Evolutionary conservation across 805 yeast genomes (phyloP).

Genomic region (Barnettozyma vustinii): DNA sequence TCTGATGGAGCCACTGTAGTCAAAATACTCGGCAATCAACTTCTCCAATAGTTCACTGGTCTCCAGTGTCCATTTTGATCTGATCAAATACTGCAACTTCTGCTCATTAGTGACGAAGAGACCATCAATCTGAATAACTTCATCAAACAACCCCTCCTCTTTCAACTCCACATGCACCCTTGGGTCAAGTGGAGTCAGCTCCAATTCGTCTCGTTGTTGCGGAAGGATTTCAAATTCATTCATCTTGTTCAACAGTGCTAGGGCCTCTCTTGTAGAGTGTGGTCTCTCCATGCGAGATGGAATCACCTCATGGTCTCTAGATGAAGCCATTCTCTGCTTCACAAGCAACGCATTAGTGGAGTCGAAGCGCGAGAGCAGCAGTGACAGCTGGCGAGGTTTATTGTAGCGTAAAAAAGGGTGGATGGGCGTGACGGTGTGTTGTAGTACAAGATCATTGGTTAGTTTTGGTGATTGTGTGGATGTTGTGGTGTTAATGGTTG

Average conservation of each 20-base stretch:
- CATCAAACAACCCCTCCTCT: background rate
- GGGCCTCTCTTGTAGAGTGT: background rate
- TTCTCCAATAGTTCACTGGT: background rate
- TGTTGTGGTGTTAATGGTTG: background rate
- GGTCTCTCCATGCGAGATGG: background rate
- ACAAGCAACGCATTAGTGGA: background rate
- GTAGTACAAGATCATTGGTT: background rate
- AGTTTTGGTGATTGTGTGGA: background rate
- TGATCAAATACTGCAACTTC: conserved; percentile 7
- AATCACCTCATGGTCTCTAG: background rate
- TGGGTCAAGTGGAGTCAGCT: background rate
- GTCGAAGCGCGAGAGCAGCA: background rate
- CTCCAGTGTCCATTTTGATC: background rate
- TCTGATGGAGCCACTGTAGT: background rate
- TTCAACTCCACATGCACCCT: background rate
- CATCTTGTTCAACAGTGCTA: background rate
- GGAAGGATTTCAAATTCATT: background rate
- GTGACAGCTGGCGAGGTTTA: background rate
- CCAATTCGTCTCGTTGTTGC: background rate
- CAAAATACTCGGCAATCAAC: conserved; percentile 1
- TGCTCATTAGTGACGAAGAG: conserved; percentile 6
- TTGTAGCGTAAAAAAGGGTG: conserved; percentile 7
- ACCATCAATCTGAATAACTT: background rate
- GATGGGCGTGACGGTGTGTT: conserved; percentile 1
- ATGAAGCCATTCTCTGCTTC: background rate